Evolutionary conservation across 768 basidiomycete species (phyloP), one percentile per base, ranked within the genome.

Genomic region (Dacryopinax primogenitus): DNA sequence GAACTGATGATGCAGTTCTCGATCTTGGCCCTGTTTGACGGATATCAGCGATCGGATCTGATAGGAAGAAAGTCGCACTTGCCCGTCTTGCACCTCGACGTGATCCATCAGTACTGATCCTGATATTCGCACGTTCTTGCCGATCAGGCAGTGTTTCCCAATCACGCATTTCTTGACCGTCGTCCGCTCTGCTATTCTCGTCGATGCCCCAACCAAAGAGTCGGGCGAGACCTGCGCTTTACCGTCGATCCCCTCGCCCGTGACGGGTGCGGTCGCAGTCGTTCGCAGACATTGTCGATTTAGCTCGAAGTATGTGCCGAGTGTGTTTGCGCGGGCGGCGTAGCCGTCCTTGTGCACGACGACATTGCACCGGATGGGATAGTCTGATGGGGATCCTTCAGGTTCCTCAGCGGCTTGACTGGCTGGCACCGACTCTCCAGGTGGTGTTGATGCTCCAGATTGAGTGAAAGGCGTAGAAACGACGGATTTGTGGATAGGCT

Each of bases 31-130:
- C 67, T 67, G 62, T 13, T 12, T 3, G 16, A 35, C 18, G 6
- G n/a, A 18, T 1, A n/a, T 23, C 47, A 39, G 58, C 21, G 30
- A 21, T 7, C 36, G 18, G n/a, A 28, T 16, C 33, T 4, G 51
- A 15, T 11, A 4, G 23, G 0, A 28, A 18, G 16, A 13, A 63
- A 37, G n/a, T 26, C 3, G 35, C 30, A 72, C 84, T 71, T 68
- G 92, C 93, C 92, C 91, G 66, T 95, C 92, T 44, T 83, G 88
- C 13, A 97, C 77, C 2, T 89, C 81, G 70, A 92, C 94, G 70
- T 95, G 92, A 71, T 96, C 94, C 68, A 93, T 79, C 26, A 97
- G 73, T 6, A 95, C 82, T 69, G 88, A 93, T 12, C 89, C 88
- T 1, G 79, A 80, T 58, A 97, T 84, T 74, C 85, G 90, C n/a